Evolutionary conservation across 768 basidiomycete species (phyloP), one percentile per base, ranked within the genome.

Genomic region (Boletus coccyginus): DNA sequence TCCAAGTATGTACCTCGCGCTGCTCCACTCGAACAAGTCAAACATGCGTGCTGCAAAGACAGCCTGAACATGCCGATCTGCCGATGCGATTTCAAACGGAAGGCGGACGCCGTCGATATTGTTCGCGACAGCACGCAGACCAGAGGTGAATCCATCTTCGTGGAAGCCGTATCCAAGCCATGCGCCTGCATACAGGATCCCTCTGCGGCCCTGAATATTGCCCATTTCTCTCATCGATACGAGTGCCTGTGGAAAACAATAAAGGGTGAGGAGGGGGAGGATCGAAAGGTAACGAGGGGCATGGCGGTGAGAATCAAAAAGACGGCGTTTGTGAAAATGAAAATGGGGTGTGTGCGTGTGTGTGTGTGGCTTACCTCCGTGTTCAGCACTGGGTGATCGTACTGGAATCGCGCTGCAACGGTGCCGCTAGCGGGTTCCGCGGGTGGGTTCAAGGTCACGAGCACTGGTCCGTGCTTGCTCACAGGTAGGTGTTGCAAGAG

Each of bases 141-240:
- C 79, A 2, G 75, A 72, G 3, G 79, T 71, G 66, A 90, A 90
- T 3, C 86, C 88, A 64, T 90, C 90, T 71, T 91, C 88, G 71
- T 92, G 89, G 76, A 92, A 90, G 17, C 88, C 89, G 62, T 89
- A 90, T 54, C 82, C 82, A 44, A 85, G 77, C 75, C 86, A 92
- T 27, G 89, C 89, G 11, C 88, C 87, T 3, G 75, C 86, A 64
- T 78, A 87, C 9, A 84, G 78, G 60, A 90, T 79, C 5, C 80
- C 79, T 10, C 86, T 78, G 45, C 63, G 77, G 62, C 81, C 81
- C 70, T 91, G 88, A 53, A 90, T 90, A 16, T 64, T 66, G 47
- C 67, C 66, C 66, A 90, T 78, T 27, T 74, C 73, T 10, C 66
- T 60, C 63, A 89, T 87, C 0, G 85, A 81, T 19, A 63, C 67